Evolutionary conservation across 768 basidiomycete genomes (phyloP), one percentile per base, ranked within the genome.

Genomic region (Hemileccinum rubropunctum): DNA sequence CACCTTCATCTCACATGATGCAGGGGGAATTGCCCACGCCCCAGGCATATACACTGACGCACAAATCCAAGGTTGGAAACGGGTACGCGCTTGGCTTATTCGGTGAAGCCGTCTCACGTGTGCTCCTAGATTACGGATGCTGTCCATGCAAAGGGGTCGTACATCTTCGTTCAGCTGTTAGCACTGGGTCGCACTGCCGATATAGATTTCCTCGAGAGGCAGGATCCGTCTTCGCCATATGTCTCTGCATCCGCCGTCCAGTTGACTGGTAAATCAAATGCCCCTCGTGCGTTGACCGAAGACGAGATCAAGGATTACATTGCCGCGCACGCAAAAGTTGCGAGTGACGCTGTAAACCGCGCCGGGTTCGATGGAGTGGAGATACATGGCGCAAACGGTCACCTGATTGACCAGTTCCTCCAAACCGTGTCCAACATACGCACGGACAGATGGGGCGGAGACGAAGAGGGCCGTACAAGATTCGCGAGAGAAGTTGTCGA

Each of bases 361-460:
- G 72, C 72, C 27, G 74, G 75, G 1, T 76, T 76, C 47, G 76
- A 76, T 48, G 77, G 75, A 0, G 65, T 79, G 45, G 76, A 75
- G 64, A 50, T 77, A 39, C 75, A 73, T 49, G 57, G 60, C 48
- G 72, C 71, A 47, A 74, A 76, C 50, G 72, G 73, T 1, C 80
- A 76, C 50, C 61, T 83, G 3, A 38, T 76, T 3, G 81, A 87
- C 58, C 82, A 87, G 60, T 86, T 87, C 70, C 50, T 50, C 7
- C 52, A 51, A 21, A 42, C 39, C 6, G 10, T 30, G n/a, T 50
- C 43, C 32, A 53, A 69, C 63, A 56, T 71, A 13, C 74, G 83
- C 15, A 79, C 75, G 14, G 85, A 88, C 62, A 69, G 73, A 45
- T 90, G 84, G 62, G 88, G 88, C 0, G 86, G 88, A 1, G 78